Evolutionary conservation across 2,329 filamentous ascomycete genomes (phyloP).

Genomic region (Colletotrichum sp.): DNA sequence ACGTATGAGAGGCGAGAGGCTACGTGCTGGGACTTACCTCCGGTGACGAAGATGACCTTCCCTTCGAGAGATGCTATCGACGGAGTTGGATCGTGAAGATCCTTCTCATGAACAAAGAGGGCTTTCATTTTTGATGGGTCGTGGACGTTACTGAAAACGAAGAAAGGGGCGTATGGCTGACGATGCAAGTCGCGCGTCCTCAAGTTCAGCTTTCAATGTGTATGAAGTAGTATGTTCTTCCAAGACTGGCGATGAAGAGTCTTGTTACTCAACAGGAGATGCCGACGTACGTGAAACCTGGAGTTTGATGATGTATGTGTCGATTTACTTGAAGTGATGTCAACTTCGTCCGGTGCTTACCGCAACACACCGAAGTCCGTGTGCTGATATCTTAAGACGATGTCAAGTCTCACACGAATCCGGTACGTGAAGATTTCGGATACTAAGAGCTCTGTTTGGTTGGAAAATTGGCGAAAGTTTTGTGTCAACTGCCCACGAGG

Average conservation of each 20-base stretch:
- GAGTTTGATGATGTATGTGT: neutral
- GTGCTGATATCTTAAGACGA: neutral
- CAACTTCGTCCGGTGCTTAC: neutral
- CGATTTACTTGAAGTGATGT: neutral
- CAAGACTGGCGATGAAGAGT: neutral
- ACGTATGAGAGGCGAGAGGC: neutral
- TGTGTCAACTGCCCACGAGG: neutral
- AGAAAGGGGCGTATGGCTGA: neutral
- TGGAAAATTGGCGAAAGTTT: neutral
- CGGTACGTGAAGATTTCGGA: neutral
- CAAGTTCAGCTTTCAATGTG: fast-evolving
- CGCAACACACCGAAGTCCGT: neutral
- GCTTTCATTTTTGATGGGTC: neutral
- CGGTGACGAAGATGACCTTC: constrained; percentile 57
- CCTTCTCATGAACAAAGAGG: constrained; percentile 5
- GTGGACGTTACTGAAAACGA: neutral
- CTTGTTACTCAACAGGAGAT: neutral
- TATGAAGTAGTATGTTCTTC: neutral
- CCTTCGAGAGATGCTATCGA: constrained; percentile 46
- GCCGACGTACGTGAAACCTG: neutral
- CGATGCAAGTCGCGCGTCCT: fast-evolving
- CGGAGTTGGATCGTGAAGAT: neutral
- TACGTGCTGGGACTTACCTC: constrained; percentile 37
- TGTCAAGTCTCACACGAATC: neutral
- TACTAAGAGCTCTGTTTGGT: neutral